A percentile compares a stretch with the other conserved stretches of the same genome.
Conservation (phyloP, 345 rosid species). For the Laguncularia racemosa region DNA sequence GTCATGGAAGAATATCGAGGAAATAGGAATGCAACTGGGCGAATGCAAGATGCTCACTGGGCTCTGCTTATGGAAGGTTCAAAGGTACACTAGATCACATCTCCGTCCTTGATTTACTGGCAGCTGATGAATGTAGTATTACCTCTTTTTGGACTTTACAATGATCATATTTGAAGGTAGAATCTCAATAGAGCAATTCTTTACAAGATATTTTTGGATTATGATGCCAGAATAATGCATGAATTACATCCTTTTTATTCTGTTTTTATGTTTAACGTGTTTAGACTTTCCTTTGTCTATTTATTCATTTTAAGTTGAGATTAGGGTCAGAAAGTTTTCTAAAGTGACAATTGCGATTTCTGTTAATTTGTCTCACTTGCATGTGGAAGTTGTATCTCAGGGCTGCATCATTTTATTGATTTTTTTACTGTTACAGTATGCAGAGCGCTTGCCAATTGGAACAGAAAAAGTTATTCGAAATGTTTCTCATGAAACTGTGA, state of each 20-base stretch:
- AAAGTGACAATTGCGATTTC: neutral
- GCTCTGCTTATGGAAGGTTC: constrained; percentile 83
- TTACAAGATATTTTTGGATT: too few species aligned
- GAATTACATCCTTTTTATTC: too few species aligned
- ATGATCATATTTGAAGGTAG: too few species aligned
- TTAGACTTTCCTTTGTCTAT: neutral
- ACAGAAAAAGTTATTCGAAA: constrained; percentile 80
- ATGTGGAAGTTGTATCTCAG: too few species aligned
- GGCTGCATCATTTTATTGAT: constrained; percentile 1
- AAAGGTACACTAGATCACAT: constrained; percentile 37
- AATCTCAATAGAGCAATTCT: too few species aligned
- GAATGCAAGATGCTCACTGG: constrained; percentile 94
- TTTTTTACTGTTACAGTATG: constrained; percentile 51
- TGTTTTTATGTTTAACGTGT: too few species aligned
- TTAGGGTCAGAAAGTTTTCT: neutral
- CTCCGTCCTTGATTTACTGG: too few species aligned
- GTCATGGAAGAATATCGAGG: constrained; percentile 91
- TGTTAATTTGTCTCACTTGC: neutral
- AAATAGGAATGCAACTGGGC: constrained; percentile 72
- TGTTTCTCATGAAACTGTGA: constrained; percentile 66
- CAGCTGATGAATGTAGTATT: too few species aligned
- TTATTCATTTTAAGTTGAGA: neutral
- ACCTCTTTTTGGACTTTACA: too few species aligned
- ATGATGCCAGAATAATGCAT: too few species aligned
- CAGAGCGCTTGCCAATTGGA: constrained; percentile 88